These are phyloP conservation scores for Rhinocladiella similis DNA, from an alignment of 2,329 filamentous ascomycete species.

Conservation along the genomic window DNA sequence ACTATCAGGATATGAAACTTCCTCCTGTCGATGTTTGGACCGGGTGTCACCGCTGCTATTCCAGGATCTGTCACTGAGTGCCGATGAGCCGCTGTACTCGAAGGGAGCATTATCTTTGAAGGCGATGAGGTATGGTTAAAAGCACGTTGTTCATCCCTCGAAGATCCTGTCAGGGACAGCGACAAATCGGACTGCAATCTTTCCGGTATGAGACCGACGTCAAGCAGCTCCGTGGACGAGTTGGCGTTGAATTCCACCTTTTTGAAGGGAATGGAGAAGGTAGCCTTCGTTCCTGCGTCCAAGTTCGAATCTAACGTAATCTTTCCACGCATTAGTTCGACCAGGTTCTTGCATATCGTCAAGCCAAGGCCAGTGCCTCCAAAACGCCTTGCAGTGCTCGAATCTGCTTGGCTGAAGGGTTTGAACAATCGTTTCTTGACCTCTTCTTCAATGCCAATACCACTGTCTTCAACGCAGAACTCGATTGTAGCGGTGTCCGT, in stretches of 20 bases:
- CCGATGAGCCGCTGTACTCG: slow-evolving; percentile 21
- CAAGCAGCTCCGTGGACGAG: slow-evolving; percentile 54
- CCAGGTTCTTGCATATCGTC: slow-evolving; percentile 77
- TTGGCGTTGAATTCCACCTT: slow-evolving; percentile 58
- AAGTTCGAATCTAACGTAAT: slow-evolving; percentile 69
- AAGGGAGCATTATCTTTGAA: slow-evolving; percentile 27
- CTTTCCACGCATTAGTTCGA: slow-evolving; percentile 76
- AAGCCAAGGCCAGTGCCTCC: slow-evolving; percentile 76
- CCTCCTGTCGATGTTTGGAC: slow-evolving; percentile 56
- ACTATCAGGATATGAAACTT: slow-evolving; percentile 72
- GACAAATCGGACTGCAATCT: slow-evolving; percentile 43
- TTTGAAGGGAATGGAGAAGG: slow-evolving; percentile 75
- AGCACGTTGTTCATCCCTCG: slow-evolving; percentile 10
- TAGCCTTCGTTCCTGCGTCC: slow-evolving; percentile 70
- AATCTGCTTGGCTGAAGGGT: slow-evolving; percentile 79
- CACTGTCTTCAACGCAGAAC: slow-evolving; percentile 74
- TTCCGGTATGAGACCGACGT: slow-evolving; percentile 54
- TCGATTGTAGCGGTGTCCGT: slow-evolving; percentile 65
- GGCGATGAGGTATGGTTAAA: slow-evolving; percentile 2
- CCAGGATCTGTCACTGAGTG: slow-evolving; percentile 50
- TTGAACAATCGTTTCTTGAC: slow-evolving; percentile 72
- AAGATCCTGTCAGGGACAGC: slow-evolving; percentile 29
- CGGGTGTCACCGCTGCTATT: not conserved
- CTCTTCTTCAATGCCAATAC: slow-evolving; percentile 78
- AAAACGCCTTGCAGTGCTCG: slow-evolving; percentile 75